Base-by-base conservation (phyloP, 305 asterid genomes). In the Fraxinus latifolia region DNA sequence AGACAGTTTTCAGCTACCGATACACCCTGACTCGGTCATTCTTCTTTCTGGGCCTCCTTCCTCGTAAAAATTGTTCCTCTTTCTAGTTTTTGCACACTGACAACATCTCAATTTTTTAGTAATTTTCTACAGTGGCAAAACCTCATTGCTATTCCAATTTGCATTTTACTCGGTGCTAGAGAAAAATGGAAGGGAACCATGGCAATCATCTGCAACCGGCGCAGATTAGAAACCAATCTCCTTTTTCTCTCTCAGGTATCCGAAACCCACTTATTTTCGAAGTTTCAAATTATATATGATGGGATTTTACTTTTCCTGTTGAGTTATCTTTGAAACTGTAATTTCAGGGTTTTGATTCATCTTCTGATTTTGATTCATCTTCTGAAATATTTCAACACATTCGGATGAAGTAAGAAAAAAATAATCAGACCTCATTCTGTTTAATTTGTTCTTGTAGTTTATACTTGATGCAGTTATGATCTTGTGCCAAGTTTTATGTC, bases 141-240 rank as follows among this genome's bases (percentile, higher is more conserved):
- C 97, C 79, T 95, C 97, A 14, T 83, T 93, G 84, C 95, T 91
- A 47, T 94, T 94, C 90, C 97, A 95, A 86, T 95, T 88, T 60
- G 99, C 98, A 0, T 82, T 89, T 77, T 94, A 94, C 76, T 83
- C 92, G 7, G 95, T 91, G 5, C 33, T 77, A 50, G 86, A 78
- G 70, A 82, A 77, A 62, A 77, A 73, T 34, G 83, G 89, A 77
- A 73, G 32, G 83, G 89, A 5, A 82, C 62, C 33, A 94, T 92
- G 1, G 94, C 91, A 27, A 84, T 94, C 85, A 84, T 93, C 42
- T 93, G 97, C 93, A 89, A 83, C 82, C 91, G 94, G 65, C 92
- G 91, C 85, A 89, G 84, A 78, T 81, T 95, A 33, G 89, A 91
- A 75, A 27, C 79, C 74, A 83, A 79, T 60, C 96, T 97, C 44